Evolutionary conservation across 2,329 filamentous ascomycete genomes (phyloP), one percentile per base, ranked within the genome.

Genomic region (Curvularia verruculosa): DNA sequence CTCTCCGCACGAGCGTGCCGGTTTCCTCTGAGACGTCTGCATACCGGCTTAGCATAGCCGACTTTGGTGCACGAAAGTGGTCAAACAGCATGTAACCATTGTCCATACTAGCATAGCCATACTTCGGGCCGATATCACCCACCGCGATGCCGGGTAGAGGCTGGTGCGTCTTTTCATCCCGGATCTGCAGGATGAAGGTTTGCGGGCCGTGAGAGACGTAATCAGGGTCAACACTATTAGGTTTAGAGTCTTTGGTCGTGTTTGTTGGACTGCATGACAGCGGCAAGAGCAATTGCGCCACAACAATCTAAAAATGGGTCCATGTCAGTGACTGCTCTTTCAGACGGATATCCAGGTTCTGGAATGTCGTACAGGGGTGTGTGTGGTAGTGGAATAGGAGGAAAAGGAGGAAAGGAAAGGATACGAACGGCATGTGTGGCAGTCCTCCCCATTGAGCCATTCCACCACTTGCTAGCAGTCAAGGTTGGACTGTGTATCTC

Each of bases 401-500:
- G n/a, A n/a, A n/a, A n/a, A n/a, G n/a, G n/a, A n/a, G n/a, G n/a
- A n/a, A n/a, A n/a, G 41, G 36, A 48, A 28, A 34, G 19, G 49
- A 49, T 49, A 66, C 68, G 55, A 67, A 74, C 69, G 26, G 82
- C 79, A 74, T 84, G 81, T 53, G 82, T 83, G n/a, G 82, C 82
- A n/a, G 80, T 82, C 23, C 81, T 73, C 1, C 82, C 82, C 72
- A 84, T 76, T 1, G 78, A 77, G 1, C 82, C 82, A 66, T 84
- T 83, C 82, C 82, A 84, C 81, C 81, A 84, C 68, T 84, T 84
- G 62, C 79, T 82, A 1, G 82, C 79, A 1, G 82, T 83, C 19
- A 84, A 66, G 24, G 79, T 80, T 10, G 82, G 82, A 59, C 81
- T 83, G 66, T 83, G 81, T 13, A 84, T 73, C 29, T 80, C 71